Evolutionary conservation across 202 grass and related monocot genomes (phyloP).

Genomic region (Digitaria exilis): DNA sequence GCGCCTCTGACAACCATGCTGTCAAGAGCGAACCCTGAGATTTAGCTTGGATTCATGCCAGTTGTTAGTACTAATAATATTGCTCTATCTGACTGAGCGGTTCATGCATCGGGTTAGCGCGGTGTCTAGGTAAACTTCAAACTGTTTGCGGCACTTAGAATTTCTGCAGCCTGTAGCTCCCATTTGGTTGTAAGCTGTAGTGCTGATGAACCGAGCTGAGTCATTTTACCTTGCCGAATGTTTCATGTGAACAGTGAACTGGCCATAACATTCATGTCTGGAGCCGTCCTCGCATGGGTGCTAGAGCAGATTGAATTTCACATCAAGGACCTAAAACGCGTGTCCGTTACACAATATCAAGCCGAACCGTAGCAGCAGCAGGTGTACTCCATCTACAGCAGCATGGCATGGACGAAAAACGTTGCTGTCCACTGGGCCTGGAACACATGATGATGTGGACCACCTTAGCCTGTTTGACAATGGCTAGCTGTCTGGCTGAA

Average conservation of each 20-base stretch:
- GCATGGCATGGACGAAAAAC: not conserved
- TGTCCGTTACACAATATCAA: not conserved
- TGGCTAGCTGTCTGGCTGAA: slow-evolving; percentile 11
- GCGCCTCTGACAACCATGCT: slow-evolving; percentile 22
- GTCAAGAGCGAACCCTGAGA: slow-evolving; percentile 44
- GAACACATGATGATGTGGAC: not conserved
- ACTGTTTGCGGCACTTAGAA: slow-evolving; percentile 20
- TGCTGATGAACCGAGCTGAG: slow-evolving; percentile 30
- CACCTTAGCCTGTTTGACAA: not conserved
- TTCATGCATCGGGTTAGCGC: slow-evolving; percentile 30
- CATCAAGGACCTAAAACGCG: not conserved
- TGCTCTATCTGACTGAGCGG: slow-evolving; percentile 25
- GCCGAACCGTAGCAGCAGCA: not conserved
- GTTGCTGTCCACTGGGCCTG: not conserved
- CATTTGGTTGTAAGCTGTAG: slow-evolving; percentile 48
- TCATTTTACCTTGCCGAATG: slow-evolving; percentile 17
- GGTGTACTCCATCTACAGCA: not conserved
- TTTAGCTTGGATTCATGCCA: slow-evolving; percentile 6
- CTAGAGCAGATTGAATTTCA: not conserved
- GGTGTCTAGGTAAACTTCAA: slow-evolving; percentile 38
- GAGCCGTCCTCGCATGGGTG: not conserved
- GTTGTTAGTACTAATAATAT: slow-evolving; percentile 38
- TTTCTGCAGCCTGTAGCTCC: slow-evolving; percentile 52
- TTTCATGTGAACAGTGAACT: not conserved
- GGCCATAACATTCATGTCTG: not conserved